Evolutionary conservation across 768 basidiomycete genomes (phyloP).

Genomic region (Lepiota venenata): DNA sequence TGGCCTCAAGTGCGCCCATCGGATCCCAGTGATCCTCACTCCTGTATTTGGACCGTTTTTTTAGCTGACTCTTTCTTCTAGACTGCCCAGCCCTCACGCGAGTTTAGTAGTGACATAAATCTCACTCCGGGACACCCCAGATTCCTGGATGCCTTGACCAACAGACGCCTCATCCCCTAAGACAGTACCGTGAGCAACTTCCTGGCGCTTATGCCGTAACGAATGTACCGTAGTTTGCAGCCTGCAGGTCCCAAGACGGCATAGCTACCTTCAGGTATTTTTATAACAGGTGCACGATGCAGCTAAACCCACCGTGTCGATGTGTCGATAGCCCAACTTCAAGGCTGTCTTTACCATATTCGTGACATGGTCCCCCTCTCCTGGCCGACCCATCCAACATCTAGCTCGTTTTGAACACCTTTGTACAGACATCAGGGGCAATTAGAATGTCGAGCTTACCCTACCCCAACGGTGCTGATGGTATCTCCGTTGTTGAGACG

Average conservation of each 20-base stretch:
- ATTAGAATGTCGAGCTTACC: conserved; percentile 16
- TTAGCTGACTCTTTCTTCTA: conserved; percentile 19
- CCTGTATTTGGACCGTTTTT: conserved; percentile 14
- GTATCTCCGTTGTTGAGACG: conserved; percentile 21
- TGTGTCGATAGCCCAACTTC: conserved; percentile 29
- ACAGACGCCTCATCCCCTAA: conserved; percentile 33
- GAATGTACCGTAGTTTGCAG: conserved; percentile 9
- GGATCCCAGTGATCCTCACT: conserved; percentile 32
- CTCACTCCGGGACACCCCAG: conserved; percentile 34
- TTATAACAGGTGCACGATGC: neutral
- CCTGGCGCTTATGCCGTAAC: conserved; percentile 7
- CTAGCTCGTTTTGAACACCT: conserved; percentile 8
- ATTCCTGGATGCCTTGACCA: conserved; percentile 34
- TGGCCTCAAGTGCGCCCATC: conserved; percentile 27
- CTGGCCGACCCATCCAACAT: conserved; percentile 29
- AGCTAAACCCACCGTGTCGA: conserved; percentile 25
- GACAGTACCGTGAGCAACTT: neutral
- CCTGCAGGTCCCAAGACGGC: neutral
- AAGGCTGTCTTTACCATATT: conserved; percentile 22
- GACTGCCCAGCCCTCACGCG: conserved; percentile 18
- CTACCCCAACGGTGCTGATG: conserved; percentile 25
- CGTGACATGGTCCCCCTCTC: conserved; percentile 22
- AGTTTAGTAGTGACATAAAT: conserved; percentile 41
- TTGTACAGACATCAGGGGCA: neutral
- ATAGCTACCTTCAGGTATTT: neutral